Evolutionary conservation across 2,329 filamentous ascomycete species (phyloP), one percentile per base, ranked within the genome.

Genomic region (Rhinocladiella mackenziei): DNA sequence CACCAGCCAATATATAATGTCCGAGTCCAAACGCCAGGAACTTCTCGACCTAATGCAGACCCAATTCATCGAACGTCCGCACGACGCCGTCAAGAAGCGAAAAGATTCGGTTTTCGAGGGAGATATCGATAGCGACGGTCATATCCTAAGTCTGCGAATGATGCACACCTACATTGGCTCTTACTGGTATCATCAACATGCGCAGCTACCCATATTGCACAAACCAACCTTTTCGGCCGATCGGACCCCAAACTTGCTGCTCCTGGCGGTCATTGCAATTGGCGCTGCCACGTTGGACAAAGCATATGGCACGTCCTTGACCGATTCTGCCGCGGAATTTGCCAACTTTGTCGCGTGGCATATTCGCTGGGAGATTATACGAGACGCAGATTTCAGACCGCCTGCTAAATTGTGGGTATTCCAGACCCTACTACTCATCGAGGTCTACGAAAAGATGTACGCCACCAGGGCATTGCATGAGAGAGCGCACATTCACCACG

Each of bases 381-480:
- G 89, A 75, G 85, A 96, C 61, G 75, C 78, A 10, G 87, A 89
- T 65, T 96, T 94, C 66, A 76, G 87, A 13, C 89, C 92, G 1
- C 91, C 92, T 0, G 91, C 91, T 6, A 95, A 94, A 65, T 69
- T 98, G 5, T 98, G 91, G 91, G 80, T 95, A 0, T 97, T 97
- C 68, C 92, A 97, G 63, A 83, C 91, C 1, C 70, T 97, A 39
- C 72, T 97, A 3, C 74, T 97, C 4, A 74, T 97, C 9, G 92
- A 98, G 63, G 71, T 95, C 0, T 97, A 94, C 59, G 92, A 98
- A 69, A 98, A 98, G 73, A 92, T 95, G 85, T 97, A 91, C 64
- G 92, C 89, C 28, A 95, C 91, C 0, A 78, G 89, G 53, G 83
- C 87, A 46, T 72, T 97, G 22, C 92, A 98, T 64, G 92, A 98